Evolutionary conservation across 371 early-diverging fungal genomes (phyloP).

Genomic region (Rhizopus arrhizus): DNA sequence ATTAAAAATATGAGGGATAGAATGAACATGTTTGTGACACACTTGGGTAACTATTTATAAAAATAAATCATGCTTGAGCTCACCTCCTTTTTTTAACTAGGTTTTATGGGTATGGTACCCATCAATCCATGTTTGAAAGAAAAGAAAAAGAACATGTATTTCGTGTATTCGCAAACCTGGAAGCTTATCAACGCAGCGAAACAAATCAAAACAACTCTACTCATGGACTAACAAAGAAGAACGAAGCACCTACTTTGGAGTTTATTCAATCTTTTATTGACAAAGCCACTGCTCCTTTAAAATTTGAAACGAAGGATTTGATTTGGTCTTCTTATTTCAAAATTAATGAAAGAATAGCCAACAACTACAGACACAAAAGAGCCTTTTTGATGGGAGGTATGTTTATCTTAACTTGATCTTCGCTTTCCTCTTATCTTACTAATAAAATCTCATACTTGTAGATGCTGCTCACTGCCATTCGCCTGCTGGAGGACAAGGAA

Average conservation of each 20-base stretch:
- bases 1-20: conserved; percentile 12
- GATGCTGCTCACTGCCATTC: conserved; percentile 53
- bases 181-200: background rate
- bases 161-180: conserved; percentile 24
- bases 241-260: conserved; percentile 7
- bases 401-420: background rate
- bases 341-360: conserved; percentile 49
- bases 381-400: conserved; percentile 49
- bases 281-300: conserved; percentile 8
- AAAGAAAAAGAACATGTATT: conserved; percentile 8
- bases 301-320: conserved; percentile 10
- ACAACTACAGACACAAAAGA: conserved; percentile 36
- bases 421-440: too few relatives aligned
- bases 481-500: conserved; percentile 42
- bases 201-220: background rate
- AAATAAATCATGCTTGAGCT: background rate
- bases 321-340: conserved; percentile 33
- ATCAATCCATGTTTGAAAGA: background rate
- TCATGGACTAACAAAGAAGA: conserved; percentile 11
- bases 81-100: conserved; percentile 1
- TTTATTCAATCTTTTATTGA: conserved; percentile 20
- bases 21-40: conserved; percentile 15
- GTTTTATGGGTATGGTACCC: conserved; percentile 16
- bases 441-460: background rate
- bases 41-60: conserved; percentile 2